Conservation (phyloP, 2,329 filamentous ascomycete species). For the Pseudogymnoascus sp. region DNA sequence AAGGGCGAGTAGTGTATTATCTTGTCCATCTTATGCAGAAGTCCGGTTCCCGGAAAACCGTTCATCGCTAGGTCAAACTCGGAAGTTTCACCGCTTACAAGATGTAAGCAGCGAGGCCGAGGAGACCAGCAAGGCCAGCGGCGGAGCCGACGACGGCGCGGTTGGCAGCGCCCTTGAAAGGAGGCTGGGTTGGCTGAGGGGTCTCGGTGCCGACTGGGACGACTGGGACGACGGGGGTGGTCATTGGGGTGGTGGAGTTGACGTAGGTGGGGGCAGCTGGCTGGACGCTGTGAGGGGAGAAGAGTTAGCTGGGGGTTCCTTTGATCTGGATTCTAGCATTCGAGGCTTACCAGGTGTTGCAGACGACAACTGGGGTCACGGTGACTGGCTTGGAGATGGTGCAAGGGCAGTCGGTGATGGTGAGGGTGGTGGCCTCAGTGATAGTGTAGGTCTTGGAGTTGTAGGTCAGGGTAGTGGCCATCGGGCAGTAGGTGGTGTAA, state of each 20-base stretch:
- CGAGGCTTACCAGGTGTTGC: constrained; percentile 42
- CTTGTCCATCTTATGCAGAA: background rate
- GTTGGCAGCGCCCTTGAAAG: constrained; percentile 46
- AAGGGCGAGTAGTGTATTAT: background rate
- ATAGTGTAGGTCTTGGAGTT: constrained; percentile 41
- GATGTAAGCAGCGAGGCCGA: constrained; percentile 45
- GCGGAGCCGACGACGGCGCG: constrained; percentile 48
- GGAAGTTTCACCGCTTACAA: constrained; percentile 19
- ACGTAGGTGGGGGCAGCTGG: constrained; percentile 15
- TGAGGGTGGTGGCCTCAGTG: constrained; percentile 53
- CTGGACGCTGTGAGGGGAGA: constrained; percentile 12
- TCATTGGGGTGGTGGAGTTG: constrained; percentile 20
- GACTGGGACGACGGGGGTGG: constrained; percentile 19
- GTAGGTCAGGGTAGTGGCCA: constrained; percentile 38
- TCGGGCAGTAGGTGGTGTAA: constrained; percentile 44
- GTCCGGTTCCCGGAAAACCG: background rate
- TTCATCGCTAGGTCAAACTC: too few relatives aligned
- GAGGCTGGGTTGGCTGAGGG: constrained; percentile 27
- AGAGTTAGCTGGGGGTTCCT: constrained; percentile 6
- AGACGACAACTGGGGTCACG: constrained; percentile 43
- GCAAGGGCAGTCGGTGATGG: constrained; percentile 65
- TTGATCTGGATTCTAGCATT: background rate
- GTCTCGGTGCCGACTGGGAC: constrained; percentile 14
- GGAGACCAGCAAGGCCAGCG: constrained; percentile 49
- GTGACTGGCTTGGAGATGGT: constrained; percentile 52